phyloP scores from a whole-genome alignment of 2,329 filamentous ascomycete species.

The Volutella citrinella region DNA sequence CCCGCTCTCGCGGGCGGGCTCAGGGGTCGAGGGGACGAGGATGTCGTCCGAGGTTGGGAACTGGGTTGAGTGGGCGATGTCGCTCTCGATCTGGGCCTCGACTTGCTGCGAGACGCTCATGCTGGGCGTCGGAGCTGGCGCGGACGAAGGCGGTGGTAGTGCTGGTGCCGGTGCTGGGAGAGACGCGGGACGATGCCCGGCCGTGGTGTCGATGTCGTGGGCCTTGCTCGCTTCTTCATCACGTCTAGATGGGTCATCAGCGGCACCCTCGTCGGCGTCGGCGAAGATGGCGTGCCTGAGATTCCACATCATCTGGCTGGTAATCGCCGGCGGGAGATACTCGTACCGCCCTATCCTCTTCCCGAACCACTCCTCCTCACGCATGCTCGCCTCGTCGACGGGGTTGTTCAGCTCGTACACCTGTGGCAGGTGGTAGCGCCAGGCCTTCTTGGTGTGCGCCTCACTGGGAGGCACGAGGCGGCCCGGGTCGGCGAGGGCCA shows the following conservation, averaged over 20 bases:
- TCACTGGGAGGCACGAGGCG: too few relatives aligned
- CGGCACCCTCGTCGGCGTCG: slow-evolving; percentile 22
- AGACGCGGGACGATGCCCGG: too few relatives aligned
- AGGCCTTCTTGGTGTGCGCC: slow-evolving; percentile 15
- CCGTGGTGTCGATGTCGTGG: slow-evolving; percentile 7
- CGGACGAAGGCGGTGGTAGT: not conserved
- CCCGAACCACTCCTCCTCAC: slow-evolving; percentile 52
- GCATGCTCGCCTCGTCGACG: slow-evolving; percentile 49
- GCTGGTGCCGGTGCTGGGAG: not conserved
- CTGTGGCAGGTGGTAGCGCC: slow-evolving; percentile 34
- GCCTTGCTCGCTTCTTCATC: slow-evolving; percentile 11
- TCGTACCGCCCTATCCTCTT: slow-evolving; percentile 48
- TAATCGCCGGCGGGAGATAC: slow-evolving; percentile 55
- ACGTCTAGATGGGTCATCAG: slow-evolving; percentile 10
- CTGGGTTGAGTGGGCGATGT: slow-evolving; percentile 40
- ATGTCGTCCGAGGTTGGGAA: slow-evolving; percentile 27
- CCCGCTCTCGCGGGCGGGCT: too few relatives aligned
- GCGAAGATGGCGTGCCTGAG: slow-evolving; percentile 48
- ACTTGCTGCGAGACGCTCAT: slow-evolving; percentile 49
- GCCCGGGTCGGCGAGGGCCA: slow-evolving; percentile 51
- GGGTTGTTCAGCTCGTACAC: slow-evolving; percentile 64
- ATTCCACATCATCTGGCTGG: slow-evolving; percentile 57
- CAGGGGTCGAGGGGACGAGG: slow-evolving; percentile 33
- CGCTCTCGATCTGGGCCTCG: slow-evolving; percentile 48
- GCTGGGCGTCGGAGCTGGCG: slow-evolving; percentile 21